Conservation (phyloP, 345 rosid species). For the Eucalyptus sp. region DNA sequence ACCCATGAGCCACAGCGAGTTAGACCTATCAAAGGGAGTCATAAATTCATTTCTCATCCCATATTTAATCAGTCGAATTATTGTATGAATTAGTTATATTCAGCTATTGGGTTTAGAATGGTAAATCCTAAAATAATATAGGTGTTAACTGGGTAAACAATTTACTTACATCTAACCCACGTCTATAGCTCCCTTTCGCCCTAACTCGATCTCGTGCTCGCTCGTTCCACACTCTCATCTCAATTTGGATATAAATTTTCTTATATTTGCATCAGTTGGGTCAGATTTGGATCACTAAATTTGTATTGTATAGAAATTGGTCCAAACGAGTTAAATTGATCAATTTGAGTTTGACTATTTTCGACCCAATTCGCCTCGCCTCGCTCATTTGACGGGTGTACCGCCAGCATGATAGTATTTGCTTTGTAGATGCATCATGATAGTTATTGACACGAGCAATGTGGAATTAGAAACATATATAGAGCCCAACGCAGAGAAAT, state of each 20-base stretch:
- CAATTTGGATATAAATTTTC: background rate
- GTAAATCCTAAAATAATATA: background rate
- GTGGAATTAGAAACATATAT: background rate
- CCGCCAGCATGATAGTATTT: fast-evolving
- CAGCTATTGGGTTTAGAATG: background rate
- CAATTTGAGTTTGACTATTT: too few species aligned
- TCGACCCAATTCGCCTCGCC: fast-evolving
- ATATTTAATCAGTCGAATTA: too few species aligned
- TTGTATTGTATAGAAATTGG: background rate
- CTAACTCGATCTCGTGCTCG: fast-evolving
- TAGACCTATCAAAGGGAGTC: background rate
- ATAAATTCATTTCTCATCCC: too few species aligned
- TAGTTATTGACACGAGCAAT: background rate
- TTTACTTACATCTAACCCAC: background rate
- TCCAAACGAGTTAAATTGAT: too few species aligned
- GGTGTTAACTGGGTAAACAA: background rate
- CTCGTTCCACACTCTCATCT: background rate
- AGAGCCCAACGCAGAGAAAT: background rate
- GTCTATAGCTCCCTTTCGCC: background rate
- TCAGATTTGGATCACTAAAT: too few species aligned
- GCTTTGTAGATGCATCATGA: background rate
- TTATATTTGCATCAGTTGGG: too few species aligned
- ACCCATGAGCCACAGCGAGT: background rate
- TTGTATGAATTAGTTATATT: too few species aligned
- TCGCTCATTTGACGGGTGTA: fast-evolving